Evolutionary conservation across 306 rosid species (phyloP), one percentile per base, ranked within the genome.

Genomic region (Vigna trinervia): DNA sequence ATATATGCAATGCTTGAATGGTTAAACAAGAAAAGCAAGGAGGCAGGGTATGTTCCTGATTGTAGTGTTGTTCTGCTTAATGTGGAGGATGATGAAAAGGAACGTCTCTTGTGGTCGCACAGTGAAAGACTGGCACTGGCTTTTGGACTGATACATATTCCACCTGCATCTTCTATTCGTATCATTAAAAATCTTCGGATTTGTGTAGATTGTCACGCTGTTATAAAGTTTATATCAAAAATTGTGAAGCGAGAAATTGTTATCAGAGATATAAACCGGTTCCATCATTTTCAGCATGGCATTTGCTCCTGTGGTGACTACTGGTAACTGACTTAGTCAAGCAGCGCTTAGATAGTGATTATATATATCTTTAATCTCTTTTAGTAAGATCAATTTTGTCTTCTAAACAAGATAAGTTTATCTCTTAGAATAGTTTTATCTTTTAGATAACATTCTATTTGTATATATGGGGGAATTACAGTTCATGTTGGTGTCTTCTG

Each of bases 41-140:
- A 75, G 11, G 73, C 71, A 39, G 84, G 81, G 17, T 81, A 69
- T 62, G 38, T 75, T 69, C 84, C 81, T 51, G 71, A 81, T 75
- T 23, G 36, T 60, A 60, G 38, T 81, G 84, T 10, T 58, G 59
- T 81, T 69, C 69, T 81, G 81, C 81, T 75, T 60, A 65, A 81
- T 60, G 77, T 81, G 66, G 81, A 75, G 60, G 85, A 81, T 52
- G 77, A 19, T 61, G 81, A 81, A 81, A 81, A 81, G 78, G 69
- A 30, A 34, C 78, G 85, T 63, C 81, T 50, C 58, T 75, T 81
- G 73, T 81, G 85, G 85, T 22, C 39, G 43, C 85, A 81, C 57
- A 75, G 81, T 61, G 85, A 81, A 81, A 69, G 85, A 75, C 47
- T 81, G 20, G 85, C 85, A 10, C 32, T 81, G 77, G 77, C 85